phyloP scores from a whole-genome alignment of 306 rosid species.

The Neltuma alba region DNA sequence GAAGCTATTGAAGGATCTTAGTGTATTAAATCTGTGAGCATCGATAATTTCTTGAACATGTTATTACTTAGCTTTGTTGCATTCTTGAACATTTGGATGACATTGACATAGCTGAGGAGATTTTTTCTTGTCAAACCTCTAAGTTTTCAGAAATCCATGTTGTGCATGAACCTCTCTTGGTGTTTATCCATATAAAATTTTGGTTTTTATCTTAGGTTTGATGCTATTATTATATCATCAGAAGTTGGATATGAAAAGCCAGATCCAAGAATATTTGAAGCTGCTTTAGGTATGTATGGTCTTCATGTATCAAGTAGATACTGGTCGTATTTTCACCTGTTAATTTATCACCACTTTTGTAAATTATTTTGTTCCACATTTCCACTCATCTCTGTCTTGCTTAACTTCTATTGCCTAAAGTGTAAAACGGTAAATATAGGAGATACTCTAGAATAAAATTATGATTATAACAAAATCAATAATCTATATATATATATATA shows the following conservation, averaged over 20 bases:
- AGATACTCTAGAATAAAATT: not conserved
- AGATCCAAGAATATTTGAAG: constrained; percentile 78
- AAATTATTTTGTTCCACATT: not conserved
- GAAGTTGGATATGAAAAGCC: constrained; percentile 97
- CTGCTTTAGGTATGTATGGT: constrained; percentile 73
- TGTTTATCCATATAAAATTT: constrained; percentile 4
- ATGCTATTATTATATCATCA: constrained; percentile 83
- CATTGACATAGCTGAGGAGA: constrained; percentile 10
- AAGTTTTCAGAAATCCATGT: constrained; percentile 15
- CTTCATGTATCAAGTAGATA: not conserved
- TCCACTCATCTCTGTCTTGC: not conserved
- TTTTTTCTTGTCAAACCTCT: constrained; percentile 3
- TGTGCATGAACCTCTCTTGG: not conserved
- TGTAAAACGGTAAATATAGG: not conserved
- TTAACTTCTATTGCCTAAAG: constrained; percentile 15
- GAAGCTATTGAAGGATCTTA: constrained; percentile 86
- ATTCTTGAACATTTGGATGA: not conserved
- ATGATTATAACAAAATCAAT: not conserved
- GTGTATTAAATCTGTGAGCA: constrained; percentile 81
- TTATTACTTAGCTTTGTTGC: not conserved
- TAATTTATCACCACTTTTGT: not conserved
- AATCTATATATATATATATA: too few species aligned
- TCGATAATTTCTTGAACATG: constrained; percentile 27
- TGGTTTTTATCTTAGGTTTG: constrained; percentile 60
- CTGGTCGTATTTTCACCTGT: constrained; percentile 3